Conservation (phyloP, 192 early-diverging fungal species). For the Backusella luteola region DNA sequence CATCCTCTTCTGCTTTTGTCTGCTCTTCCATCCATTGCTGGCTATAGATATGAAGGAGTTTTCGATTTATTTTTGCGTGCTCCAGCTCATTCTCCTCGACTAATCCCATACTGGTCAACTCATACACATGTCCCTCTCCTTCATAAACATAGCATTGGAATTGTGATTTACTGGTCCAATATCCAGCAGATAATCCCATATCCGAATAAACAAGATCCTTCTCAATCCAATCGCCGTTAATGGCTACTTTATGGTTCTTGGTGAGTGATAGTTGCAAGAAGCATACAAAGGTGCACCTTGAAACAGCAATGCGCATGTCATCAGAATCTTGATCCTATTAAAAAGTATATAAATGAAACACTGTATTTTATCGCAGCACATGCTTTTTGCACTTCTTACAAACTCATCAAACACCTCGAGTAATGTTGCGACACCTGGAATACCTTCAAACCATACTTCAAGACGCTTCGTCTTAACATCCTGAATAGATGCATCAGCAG, state of each 20-base stretch:
- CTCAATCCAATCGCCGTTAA: background rate
- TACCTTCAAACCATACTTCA: conserved; percentile 7
- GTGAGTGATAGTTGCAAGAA: background rate
- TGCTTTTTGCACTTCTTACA: background rate
- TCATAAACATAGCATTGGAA: conserved; percentile 1
- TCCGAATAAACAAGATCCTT: background rate
- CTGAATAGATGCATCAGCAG: background rate
- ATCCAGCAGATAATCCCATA: background rate
- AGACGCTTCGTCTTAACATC: background rate
- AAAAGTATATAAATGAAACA: background rate
- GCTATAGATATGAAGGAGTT: conserved; percentile 1
- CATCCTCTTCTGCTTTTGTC: conserved; percentile 10
- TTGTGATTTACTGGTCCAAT: background rate
- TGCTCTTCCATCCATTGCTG: conserved; percentile 15
- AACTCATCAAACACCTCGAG: conserved; percentile 10
- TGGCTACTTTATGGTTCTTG: background rate
- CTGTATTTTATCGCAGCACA: no score
- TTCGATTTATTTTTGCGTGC: background rate
- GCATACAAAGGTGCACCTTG: background rate
- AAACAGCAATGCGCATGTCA: background rate
- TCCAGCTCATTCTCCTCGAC: background rate
- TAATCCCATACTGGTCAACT: background rate
- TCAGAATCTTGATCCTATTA: background rate
- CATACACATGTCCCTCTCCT: conserved; percentile 2
- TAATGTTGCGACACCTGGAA: background rate